Evolutionary conservation across 1,284 basidiomycete species (phyloP), one percentile per base, ranked within the genome.

Genomic region (Ganoderma sinense): DNA sequence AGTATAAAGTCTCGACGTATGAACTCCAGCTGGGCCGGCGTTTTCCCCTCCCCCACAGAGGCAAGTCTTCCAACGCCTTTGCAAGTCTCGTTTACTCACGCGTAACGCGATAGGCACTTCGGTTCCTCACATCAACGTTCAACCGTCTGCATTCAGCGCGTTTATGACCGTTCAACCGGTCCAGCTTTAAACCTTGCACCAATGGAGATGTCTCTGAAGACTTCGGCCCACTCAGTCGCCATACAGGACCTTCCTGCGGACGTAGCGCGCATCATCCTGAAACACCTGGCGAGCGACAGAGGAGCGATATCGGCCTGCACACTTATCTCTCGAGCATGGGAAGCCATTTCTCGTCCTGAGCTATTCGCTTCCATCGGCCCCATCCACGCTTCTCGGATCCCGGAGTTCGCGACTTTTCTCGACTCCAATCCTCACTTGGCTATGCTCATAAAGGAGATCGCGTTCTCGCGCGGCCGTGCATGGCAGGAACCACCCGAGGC

Each of bases 321-420:
- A 56, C 53, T 29, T 33, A 56, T 56, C 53, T 56, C 53, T 29
- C 53, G 53, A 56, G 53, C 53, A 56, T 56, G 53, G 53, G 53
- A 56, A 56, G 29, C 18, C 16, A 31, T 31, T 33, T 56, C 53
- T 56, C 53, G 31, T 31, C 48, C 53, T 33, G 53, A 56, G 31
- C 53, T 56, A 2, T 56, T 56, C 53, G 53, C 53, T 56, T 56
- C 53, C 31, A 56, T 56, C 31, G 53, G 53, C 20, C 53, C 31
- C 29, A 56, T 56, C 53, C 53, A 56, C 53, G 53, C 53, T 33
- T 56, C 53, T 20, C 53, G 29, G 16, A 31, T 56, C 18, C 53
- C 53, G 18, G 53, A 31, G 6, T 56, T 56, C 29, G 31, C 53
- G 6, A 16, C 29, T 56, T 56, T 56, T 31, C 31, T 56, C 18